These are phyloP conservation scores for Globisporangium apiculatum DNA, from an alignment of 352 stramenopile species.

Conservation along the genomic window DNA sequence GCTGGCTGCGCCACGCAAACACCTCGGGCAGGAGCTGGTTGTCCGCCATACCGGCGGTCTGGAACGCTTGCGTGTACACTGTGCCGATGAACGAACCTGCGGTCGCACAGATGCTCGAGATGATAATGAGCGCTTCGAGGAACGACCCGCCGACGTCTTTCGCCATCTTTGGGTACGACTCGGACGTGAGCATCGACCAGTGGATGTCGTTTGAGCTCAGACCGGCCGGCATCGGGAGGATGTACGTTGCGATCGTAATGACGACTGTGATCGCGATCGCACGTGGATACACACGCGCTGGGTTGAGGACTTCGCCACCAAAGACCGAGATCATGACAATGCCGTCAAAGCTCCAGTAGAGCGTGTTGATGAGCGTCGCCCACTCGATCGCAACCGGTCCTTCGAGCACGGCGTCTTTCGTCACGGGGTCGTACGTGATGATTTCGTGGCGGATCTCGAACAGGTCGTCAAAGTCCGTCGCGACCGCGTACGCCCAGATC, in stretches of 20 bases:
- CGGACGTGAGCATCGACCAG: conserved; percentile 62
- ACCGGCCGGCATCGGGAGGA: conserved; percentile 32
- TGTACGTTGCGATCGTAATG: conserved; percentile 78
- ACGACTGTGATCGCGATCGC: conserved; percentile 57
- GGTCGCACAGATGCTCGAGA: conserved; percentile 66
- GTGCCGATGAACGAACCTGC: conserved; percentile 84
- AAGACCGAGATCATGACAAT: conserved; percentile 90
- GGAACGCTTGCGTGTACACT: conserved; percentile 76
- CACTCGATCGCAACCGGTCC: conserved; percentile 57
- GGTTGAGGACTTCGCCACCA: conserved; percentile 86
- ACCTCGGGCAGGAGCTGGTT: conserved; percentile 26
- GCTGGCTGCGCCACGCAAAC: conserved; percentile 45
- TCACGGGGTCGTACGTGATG: conserved; percentile 11
- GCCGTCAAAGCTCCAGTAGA: conserved; percentile 96
- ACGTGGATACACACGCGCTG: conserved; percentile 69
- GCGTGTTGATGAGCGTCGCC: conserved; percentile 85
- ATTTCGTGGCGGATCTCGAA: conserved; percentile 31
- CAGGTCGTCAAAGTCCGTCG: conserved; percentile 28
- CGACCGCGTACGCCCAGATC: conserved; percentile 26
- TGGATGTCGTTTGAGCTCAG: conserved; percentile 18
- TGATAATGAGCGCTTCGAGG: conserved; percentile 70
- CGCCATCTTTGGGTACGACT: conserved; percentile 65
- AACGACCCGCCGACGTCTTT: conserved; percentile 62
- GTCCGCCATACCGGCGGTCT: conserved; percentile 70
- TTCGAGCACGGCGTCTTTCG: conserved; percentile 15